Conservation (phyloP, 2,329 filamentous ascomycete species). For the Passalora sequoiae region DNA sequence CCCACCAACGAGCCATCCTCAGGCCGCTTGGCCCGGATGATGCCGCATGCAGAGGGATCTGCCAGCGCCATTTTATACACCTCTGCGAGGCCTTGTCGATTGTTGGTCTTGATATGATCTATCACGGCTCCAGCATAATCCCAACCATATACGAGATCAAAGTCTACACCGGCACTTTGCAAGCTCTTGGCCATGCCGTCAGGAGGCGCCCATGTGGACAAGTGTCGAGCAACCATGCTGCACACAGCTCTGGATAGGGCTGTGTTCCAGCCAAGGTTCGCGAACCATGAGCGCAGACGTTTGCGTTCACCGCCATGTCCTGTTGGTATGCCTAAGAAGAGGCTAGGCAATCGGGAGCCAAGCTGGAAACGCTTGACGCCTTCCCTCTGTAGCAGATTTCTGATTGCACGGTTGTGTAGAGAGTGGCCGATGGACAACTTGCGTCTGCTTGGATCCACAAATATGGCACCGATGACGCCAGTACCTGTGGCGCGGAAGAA, state of each 20-base stretch:
- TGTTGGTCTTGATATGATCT: slow-evolving; percentile 66
- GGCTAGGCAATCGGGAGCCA: slow-evolving; percentile 73
- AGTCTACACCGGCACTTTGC: slow-evolving; percentile 66
- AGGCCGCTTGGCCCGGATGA: slow-evolving; percentile 72
- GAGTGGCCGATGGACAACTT: slow-evolving; percentile 88
- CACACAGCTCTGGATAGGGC: slow-evolving; percentile 58
- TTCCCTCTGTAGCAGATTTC: slow-evolving; percentile 64
- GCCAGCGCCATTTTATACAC: slow-evolving; percentile 72
- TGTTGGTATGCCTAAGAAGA: slow-evolving; percentile 80
- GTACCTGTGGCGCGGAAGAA: slow-evolving; percentile 64
- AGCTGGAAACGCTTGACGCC: slow-evolving; percentile 76
- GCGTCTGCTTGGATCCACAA: slow-evolving; percentile 80
- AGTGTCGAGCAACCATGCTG: slow-evolving; percentile 68
- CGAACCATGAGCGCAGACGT: slow-evolving; percentile 71
- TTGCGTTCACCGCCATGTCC: slow-evolving; percentile 57
- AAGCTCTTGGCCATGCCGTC: slow-evolving; percentile 71
- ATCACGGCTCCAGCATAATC: slow-evolving; percentile 71
- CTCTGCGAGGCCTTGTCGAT: slow-evolving; percentile 71
- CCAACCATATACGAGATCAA: slow-evolving; percentile 76
- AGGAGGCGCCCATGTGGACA: slow-evolving; percentile 68
- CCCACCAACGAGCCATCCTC: slow-evolving; percentile 66
- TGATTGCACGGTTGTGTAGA: slow-evolving; percentile 77
- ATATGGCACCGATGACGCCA: slow-evolving; percentile 76
- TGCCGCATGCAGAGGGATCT: slow-evolving; percentile 67
- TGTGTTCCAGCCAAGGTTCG: slow-evolving; percentile 82